A percentile compares a stretch with the other conserved stretches of the same genome.
Conservation (phyloP, 1,284 basidiomycete genomes). For the Heterobasidion occidentale region DNA sequence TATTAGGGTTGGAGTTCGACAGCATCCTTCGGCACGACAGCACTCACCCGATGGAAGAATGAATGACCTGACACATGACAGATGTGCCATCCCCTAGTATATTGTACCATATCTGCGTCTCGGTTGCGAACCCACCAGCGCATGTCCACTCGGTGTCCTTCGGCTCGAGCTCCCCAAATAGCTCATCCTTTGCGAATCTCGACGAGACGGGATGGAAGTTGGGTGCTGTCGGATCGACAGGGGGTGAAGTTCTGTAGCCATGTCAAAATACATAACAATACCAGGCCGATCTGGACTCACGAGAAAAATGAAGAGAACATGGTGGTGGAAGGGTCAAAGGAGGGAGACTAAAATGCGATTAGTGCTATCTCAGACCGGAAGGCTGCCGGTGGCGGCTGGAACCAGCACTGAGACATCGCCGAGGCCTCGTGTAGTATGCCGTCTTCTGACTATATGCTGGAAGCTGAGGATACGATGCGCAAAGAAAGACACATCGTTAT, state of each 20-base stretch:
- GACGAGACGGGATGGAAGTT: constrained; percentile 78
- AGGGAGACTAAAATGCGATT: too few relatives aligned
- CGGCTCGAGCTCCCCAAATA: constrained; percentile 64
- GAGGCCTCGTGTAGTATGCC: too few relatives aligned
- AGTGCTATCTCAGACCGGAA: too few relatives aligned
- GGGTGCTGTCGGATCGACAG: constrained; percentile 55
- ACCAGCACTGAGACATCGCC: too few relatives aligned
- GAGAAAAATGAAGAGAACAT: constrained; percentile 72
- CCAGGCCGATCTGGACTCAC: constrained; percentile 37
- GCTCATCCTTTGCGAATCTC: constrained; percentile 39
- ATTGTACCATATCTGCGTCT: constrained; percentile 90
- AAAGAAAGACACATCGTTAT: too few relatives aligned
- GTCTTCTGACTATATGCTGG: too few relatives aligned
- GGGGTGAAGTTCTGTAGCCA: constrained; percentile 36
- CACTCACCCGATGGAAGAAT: constrained; percentile 94
- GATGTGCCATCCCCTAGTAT: constrained; percentile 78
- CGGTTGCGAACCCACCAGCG: constrained; percentile 81
- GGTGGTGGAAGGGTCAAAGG: constrained; percentile 5
- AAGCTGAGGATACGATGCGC: too few relatives aligned
- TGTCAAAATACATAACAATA: constrained; percentile 10
- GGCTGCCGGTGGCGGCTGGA: too few relatives aligned
- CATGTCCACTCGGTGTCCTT: constrained; percentile 83
- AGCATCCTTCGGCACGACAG: constrained; percentile 10
- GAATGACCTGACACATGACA: constrained; percentile 90
- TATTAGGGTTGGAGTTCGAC: too few relatives aligned